Evolutionary conservation across 257 asterid species (phyloP), one percentile per base, ranked within the genome.

Genomic region (Knoxia roxburghii): DNA sequence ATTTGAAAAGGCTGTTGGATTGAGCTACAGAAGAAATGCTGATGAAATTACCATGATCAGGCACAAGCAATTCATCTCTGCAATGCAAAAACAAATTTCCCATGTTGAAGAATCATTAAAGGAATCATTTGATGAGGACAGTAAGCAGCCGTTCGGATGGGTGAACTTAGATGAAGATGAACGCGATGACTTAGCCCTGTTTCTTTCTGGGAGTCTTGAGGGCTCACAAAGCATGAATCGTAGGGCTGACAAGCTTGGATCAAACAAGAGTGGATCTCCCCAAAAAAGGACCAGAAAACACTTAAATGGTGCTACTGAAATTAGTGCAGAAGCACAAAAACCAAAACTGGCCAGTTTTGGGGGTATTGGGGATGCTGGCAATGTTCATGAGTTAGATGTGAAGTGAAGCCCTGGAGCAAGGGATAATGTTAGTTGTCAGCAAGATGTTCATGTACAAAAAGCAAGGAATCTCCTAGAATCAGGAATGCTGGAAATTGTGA

Each of bases 1-100:
- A 82, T 91, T 91, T 78, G 98, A 88, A 64, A 83, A 74, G 73
- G 98, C 96, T 30, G 95, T 91, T 74, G 77, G 80, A 73, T 71
- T 79, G 74, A 91, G 98, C 85, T 82, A 89, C 88, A 81, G 79
- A 80, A 86, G 72, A 40, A 78, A 55, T n/a, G 79, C 81, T 15
- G 87, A 86, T 66, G 95, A 86, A 73, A 55, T 82, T 50, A 86
- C 96, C 61, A 75, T 79, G 56, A 80, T 83, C 32, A 81, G 96
- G 61, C 96, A 91, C 69, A 83, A 76, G 75, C 85, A 88, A 72
- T 91, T 91, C 75, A 79, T 91, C 66, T 79, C 93, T 20, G 91
- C 79, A 18, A 80, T 91, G 14, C 85, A 86, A 75, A 79, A 72
- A 57, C 98, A 91, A 75, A 88, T 88, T 70, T 85, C 83, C 41